phyloP scores from a whole-genome alignment of 495 filamentous ascomycete genomes.

The Copromyces sp. region DNA sequence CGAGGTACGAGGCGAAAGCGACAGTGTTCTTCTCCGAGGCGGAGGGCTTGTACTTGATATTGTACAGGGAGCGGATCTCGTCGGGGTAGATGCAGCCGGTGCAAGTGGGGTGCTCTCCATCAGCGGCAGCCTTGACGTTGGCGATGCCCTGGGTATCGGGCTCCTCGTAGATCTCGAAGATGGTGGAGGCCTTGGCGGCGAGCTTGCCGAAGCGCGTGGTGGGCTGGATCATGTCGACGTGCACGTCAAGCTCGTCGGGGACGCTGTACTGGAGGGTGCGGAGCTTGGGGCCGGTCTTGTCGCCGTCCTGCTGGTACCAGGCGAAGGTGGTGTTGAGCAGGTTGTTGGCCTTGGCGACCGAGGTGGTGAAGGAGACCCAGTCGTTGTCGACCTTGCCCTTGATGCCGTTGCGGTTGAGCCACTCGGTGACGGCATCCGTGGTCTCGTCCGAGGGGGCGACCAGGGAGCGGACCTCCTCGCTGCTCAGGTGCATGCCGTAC shows the following conservation, averaged over 20 bases:
- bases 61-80: slow-evolving; percentile 52
- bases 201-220: slow-evolving; percentile 49
- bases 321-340: slow-evolving; percentile 39
- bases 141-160: not conserved
- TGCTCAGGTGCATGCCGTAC: slow-evolving; percentile 49
- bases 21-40: slow-evolving; percentile 16
- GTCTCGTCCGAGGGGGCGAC: slow-evolving; percentile 39
- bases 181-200: slow-evolving; percentile 17
- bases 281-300: slow-evolving; percentile 26
- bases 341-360: slow-evolving; percentile 32
- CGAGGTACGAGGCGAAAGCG: slow-evolving; percentile 37
- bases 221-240: slow-evolving; percentile 58
- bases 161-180: slow-evolving; percentile 16
- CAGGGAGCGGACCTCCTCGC: slow-evolving; percentile 40
- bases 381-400: slow-evolving; percentile 34
- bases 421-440: slow-evolving; percentile 31
- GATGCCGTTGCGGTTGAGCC: slow-evolving; percentile 44
- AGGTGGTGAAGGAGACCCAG: slow-evolving; percentile 40
- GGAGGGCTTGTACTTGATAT: slow-evolving; percentile 28
- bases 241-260: slow-evolving; percentile 45
- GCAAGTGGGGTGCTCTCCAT: slow-evolving; percentile 28
- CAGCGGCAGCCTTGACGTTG: slow-evolving; percentile 2
- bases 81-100: slow-evolving; percentile 42
- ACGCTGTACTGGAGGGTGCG: slow-evolving; percentile 57
- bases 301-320: slow-evolving; percentile 30